Evolutionary conservation across 208 protist genomes (phyloP), one percentile per base, ranked within the genome.

Genomic region (Trypanosoma caninum): DNA sequence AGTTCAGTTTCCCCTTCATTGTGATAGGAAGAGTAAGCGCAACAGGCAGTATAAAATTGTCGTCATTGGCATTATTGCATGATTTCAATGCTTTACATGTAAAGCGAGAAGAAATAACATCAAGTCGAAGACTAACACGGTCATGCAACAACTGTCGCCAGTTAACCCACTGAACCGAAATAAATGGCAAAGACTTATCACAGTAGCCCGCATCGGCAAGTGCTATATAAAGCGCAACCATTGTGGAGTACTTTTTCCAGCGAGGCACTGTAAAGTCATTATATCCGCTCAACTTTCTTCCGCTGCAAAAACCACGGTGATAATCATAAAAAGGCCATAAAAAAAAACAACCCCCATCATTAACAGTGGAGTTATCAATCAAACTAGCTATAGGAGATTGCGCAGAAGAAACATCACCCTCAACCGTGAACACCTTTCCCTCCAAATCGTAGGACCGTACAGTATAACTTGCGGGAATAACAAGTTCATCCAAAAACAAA

Each of bases 201-300:
- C 74, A 88, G 30, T 70, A 74, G 4, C 75, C 71, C 1, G 74
- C 76, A 50, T 81, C 66, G 0, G 72, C 82, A 11, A 89, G 59
- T 16, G 76, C 53, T 22, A 82, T 58, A 53, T 89, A 87, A 13
- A 93, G 61, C 14, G 82, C 72, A 9, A 73, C 72, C 1, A 69
- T 58, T 11, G 72, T 76, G 53, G 59, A 61, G 61, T 84, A 89
- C 14, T 72, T 59, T 54, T 65, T 62, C 86, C 81, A 93, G 30
- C 53, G 44, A n/a, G 74, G 72, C 16, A 83, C 63, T 2, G 64
- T 50, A 22, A 41, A 22, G 25, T 16, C 30, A 51, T 30, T 42
- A 58, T 34, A 22, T 5, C 27, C 11, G 16, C 20, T 34, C 44
- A 14, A 37, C 8, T 3, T 45, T 30, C n/a, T 30, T 45, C 30